phyloP scores from a whole-genome alignment of 1,284 basidiomycete genomes.

The Leccinum fallax region DNA sequence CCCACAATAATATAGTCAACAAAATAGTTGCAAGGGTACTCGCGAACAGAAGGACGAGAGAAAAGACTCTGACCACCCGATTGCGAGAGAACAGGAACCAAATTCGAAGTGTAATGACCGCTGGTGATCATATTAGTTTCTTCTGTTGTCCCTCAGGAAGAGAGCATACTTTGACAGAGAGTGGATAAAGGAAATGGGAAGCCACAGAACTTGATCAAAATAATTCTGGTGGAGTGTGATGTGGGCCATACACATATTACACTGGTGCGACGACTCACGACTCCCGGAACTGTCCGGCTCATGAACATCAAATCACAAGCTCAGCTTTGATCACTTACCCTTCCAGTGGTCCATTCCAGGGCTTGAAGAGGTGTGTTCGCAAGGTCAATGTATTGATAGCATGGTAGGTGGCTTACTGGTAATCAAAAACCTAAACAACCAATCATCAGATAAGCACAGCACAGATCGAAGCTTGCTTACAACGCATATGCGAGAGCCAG shows the following conservation, averaged over 20 bases:
- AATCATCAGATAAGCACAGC: neutral
- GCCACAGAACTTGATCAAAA: constrained; percentile 1
- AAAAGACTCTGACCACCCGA: constrained; percentile 2
- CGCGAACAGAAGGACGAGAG: constrained; percentile 5
- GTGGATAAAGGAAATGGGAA: constrained; percentile 10
- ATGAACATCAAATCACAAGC: constrained; percentile 1
- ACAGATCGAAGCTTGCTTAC: constrained; percentile 1
- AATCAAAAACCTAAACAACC: constrained; percentile 1
- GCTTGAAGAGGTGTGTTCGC: neutral
- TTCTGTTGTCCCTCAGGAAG: neutral
- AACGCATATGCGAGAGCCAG: constrained; percentile 2
- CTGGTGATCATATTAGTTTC: constrained; percentile 3
- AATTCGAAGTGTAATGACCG: constrained; percentile 15
- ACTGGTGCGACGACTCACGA: constrained; percentile 4
- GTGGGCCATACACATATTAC: neutral
- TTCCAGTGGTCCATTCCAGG: neutral
- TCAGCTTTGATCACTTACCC: neutral
- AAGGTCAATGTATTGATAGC: neutral
- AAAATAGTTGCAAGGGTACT: neutral
- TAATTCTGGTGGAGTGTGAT: neutral
- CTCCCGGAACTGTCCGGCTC: neutral
- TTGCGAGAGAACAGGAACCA: constrained; percentile 17
- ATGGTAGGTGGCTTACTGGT: constrained; percentile 1
- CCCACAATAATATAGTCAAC: neutral
- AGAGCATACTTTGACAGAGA: constrained; percentile 14